Conservation (phyloP, 2,329 filamentous ascomycete genomes). For the Talaromyces sp. region DNA sequence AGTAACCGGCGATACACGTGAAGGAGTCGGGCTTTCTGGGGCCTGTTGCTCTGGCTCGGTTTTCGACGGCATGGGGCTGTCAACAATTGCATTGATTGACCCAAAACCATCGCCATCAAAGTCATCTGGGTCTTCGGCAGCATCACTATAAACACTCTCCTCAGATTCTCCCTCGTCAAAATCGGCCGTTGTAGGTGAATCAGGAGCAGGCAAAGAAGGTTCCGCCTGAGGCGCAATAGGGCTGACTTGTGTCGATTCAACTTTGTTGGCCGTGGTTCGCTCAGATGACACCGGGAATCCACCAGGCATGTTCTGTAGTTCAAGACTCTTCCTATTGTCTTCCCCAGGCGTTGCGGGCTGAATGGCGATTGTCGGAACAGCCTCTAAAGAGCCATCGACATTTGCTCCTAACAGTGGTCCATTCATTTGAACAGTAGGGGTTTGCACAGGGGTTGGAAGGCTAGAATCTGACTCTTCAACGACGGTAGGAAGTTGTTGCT, state of each 20-base stretch:
- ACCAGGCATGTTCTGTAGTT: slow-evolving; percentile 43
- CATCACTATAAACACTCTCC: slow-evolving; percentile 45
- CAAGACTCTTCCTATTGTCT: slow-evolving; percentile 20
- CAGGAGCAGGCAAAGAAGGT: background rate
- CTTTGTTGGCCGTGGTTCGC: slow-evolving; percentile 10
- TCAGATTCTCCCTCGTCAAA: slow-evolving; percentile 33
- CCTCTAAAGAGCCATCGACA: slow-evolving; percentile 3
- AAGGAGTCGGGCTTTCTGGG: slow-evolving; percentile 14
- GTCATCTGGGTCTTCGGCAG: slow-evolving; percentile 31
- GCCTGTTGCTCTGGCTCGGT: slow-evolving; percentile 3
- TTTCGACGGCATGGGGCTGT: slow-evolving; percentile 21
- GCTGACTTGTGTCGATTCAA: background rate
- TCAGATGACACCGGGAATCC: slow-evolving; percentile 49
- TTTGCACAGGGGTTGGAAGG: background rate
- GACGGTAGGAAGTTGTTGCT: slow-evolving; percentile 5
- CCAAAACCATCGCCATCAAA: slow-evolving; percentile 41
- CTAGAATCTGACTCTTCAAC: slow-evolving; percentile 4
- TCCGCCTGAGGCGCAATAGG: background rate
- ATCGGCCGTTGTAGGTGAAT: slow-evolving; percentile 10
- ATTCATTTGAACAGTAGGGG: background rate
- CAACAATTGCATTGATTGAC: slow-evolving; percentile 45
- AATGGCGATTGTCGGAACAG: slow-evolving; percentile 41
- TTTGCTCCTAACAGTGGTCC: background rate
- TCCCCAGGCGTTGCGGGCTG: slow-evolving; percentile 45
- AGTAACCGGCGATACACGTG: background rate